A percentile compares a stretch with the other conserved stretches of the same genome.
Evolutionary conservation across 768 basidiomycete genomes (phyloP).

Genomic region (Gymnopilus junonius): DNA sequence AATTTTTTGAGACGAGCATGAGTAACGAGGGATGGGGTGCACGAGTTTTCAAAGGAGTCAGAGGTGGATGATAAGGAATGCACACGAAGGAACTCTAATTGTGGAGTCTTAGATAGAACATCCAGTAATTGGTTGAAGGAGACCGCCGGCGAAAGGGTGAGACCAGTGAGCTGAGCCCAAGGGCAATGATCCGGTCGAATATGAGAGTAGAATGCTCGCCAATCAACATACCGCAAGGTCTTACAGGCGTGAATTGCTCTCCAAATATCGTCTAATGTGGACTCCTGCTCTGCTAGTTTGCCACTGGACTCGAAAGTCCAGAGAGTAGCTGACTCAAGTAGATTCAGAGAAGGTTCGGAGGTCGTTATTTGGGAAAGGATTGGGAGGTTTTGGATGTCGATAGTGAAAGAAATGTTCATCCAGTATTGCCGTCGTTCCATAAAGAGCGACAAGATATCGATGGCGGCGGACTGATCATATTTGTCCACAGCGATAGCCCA

Average conservation of each 20-base stretch:
- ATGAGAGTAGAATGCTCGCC: neutral
- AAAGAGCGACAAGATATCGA: neutral
- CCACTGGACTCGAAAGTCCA: no score
- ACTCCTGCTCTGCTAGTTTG: no score
- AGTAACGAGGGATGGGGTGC: neutral
- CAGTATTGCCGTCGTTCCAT: neutral
- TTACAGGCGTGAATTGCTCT: neutral
- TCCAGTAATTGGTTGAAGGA: neutral
- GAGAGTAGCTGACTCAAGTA: neutral
- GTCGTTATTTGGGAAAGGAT: fast-evolving
- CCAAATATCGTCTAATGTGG: neutral
- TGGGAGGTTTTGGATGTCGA: neutral
- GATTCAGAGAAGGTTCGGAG: neutral
- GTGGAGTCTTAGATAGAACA: neutral
- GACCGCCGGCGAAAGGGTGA: neutral
- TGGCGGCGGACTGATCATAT: neutral
- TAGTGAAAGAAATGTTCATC: neutral
- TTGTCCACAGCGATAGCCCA: neutral
- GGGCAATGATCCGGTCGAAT: neutral
- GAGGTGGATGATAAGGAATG: neutral
- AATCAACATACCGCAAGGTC: neutral
- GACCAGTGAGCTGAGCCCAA: neutral
- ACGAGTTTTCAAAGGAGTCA: neutral
- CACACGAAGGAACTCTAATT: neutral
- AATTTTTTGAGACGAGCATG: neutral